Base-by-base conservation (phyloP, 176 grass and related monocot genomes). In the Rhynchospora tenuis region DNA sequence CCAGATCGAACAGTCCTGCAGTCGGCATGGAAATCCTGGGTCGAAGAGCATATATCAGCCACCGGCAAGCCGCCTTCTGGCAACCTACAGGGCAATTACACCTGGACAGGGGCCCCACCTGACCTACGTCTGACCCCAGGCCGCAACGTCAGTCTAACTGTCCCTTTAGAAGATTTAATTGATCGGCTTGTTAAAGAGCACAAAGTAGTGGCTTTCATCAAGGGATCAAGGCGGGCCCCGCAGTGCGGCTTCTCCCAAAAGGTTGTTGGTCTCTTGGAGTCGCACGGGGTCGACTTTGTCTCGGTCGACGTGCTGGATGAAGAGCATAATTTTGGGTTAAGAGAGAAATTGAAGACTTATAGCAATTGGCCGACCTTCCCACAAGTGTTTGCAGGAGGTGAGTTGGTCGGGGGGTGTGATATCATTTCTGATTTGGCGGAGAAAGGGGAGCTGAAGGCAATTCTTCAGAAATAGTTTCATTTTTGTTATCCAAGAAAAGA, bases 301-400 rank as follows among this genome's bases (percentile, higher is more conserved):
- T 88, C 86, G 0, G 82, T 98, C 2, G 92, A 98, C 87, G 89
- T 98, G 12, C 82, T 98, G 78, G 92, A 98, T n/a, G 95, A 98
- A 85, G 95, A 98, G 65, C 87, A 98, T 85, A 94, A 98, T 85
- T 79, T 78, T 57, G 95, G 91, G 20, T 59, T 98, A 63, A 90
- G 95, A 84, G 92, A 98, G 22, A 83, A 86, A 9, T 67, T 98
- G 19, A 98, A 98, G 86, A 90, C 55, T 1, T 98, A 98, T 59
- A 98, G 90, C 84, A 95, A 90, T 71, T 98, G 95, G 92, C 95
- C 90, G 0, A 98, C 95, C 0, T 98, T 98, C 64, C 95, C 95
- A 0, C 95, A 98, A 78, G 52, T 98, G 67, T 98, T 98, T 61
- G 74, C 86, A 38, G 91, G 87, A 56, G 95, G 92, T 45, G 95